Percentiles rank a stretch among this genome's conserved stretches.
These are phyloP conservation scores for Alternaria metachromatica DNA, from an alignment of 2,329 filamentous ascomycete genomes.

Conservation along the genomic window DNA sequence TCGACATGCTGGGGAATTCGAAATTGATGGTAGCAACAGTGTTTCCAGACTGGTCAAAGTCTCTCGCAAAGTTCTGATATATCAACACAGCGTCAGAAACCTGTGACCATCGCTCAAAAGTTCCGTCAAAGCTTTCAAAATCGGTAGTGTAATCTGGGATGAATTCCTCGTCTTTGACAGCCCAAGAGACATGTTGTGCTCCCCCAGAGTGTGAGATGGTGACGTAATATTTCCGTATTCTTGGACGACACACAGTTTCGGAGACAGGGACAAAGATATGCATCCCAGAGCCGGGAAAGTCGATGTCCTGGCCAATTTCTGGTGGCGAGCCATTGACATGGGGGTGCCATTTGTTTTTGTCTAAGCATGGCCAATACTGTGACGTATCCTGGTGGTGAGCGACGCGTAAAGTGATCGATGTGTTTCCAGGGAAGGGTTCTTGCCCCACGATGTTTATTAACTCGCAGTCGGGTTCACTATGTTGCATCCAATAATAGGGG, in stretches of 20 bases:
- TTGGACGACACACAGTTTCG: background rate
- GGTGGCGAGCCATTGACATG: too few relatives aligned
- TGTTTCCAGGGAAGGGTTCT: background rate
- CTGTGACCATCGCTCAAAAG: background rate
- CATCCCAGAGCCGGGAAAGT: background rate
- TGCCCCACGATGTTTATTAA: background rate
- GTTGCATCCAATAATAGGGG: too few relatives aligned
- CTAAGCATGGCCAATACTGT: background rate
- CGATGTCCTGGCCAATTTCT: too few relatives aligned
- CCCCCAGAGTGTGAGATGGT: background rate
- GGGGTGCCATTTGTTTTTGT: too few relatives aligned
- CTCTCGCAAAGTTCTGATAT: rapidly evolving
- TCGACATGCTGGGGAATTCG: background rate
- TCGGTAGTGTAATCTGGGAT: too few relatives aligned
- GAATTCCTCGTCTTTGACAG: too few relatives aligned
- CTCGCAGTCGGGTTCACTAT: too few relatives aligned
- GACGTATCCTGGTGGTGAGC: rapidly evolving
- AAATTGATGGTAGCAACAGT: too few relatives aligned
- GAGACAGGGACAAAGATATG: background rate
- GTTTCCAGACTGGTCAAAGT: background rate
- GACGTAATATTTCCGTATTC: background rate
- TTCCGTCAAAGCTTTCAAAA: too few relatives aligned
- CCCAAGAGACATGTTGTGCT: background rate
- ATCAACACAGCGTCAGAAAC: background rate
- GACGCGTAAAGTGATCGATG: background rate